phyloP scores from a whole-genome alignment of 177 flowering plant species.

The Tripterygium wilfordii region DNA sequence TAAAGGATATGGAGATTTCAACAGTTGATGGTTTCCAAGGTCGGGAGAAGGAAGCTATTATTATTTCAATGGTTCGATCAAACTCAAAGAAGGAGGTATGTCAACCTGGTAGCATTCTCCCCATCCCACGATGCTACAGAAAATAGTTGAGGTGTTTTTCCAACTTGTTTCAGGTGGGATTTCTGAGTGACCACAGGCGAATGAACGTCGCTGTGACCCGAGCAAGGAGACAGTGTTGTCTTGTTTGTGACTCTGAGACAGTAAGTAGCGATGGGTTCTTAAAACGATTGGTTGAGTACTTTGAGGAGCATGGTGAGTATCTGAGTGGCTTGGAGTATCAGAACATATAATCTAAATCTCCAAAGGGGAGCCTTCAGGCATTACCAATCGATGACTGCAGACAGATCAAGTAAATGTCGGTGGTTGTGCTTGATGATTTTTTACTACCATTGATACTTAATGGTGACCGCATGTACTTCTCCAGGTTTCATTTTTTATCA shows the following conservation, averaged over 20 bases:
- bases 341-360: conserved; percentile 25
- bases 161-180: conserved; percentile 73
- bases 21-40: conserved; percentile 99
- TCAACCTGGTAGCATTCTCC: neutral
- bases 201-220: conserved; percentile 99
- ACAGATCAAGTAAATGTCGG: too few relatives aligned
- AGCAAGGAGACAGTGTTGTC: conserved; percentile 94
- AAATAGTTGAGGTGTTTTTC: conserved; percentile 4
- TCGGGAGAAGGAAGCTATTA: conserved; percentile 94
- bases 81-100: conserved; percentile 87
- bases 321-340: conserved; percentile 85
- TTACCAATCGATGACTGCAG: too few relatives aligned
- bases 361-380: too few relatives aligned
- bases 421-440: too few relatives aligned
- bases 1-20: conserved; percentile 86
- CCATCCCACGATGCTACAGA: too few relatives aligned
- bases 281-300: conserved; percentile 83
- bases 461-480: too few relatives aligned
- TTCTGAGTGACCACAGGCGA: conserved; percentile 82
- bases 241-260: conserved; percentile 92
- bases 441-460: too few relatives aligned
- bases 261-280: conserved; percentile 76
- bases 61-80: conserved; percentile 97
- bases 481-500: too few relatives aligned
- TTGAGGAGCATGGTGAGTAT: conserved; percentile 97